Base-by-base conservation (phyloP, 176 grass and related monocot species). In the Oryza glaberrima region DNA sequence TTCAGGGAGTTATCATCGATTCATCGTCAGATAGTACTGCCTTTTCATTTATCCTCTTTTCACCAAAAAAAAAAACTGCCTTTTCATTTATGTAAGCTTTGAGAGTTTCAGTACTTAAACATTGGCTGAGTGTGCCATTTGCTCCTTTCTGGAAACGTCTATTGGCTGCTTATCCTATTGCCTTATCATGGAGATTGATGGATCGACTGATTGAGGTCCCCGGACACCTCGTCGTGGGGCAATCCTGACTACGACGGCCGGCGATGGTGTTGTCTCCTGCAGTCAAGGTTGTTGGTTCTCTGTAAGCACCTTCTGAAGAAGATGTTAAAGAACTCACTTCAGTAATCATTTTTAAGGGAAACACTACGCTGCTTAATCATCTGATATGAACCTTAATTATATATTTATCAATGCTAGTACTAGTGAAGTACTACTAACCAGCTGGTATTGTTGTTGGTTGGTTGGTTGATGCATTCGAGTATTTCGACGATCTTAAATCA, bases 171-270 rank as follows among this genome's bases (percentile, higher is more conserved):
- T 82, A 76, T 87, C 72, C 0, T 76, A 58, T 16, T 34, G 34
- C n/a, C 60, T 28, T 74, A 47, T 32, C 68, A 69, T 32, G 67
- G 66, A 10, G 25, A n/a, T 8, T 1, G 19, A 60, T 60, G 17
- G 19, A 60, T 22, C 56, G 1, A 9, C 2, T 13, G 46, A 35
- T 40, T 28, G 45, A 75, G 77, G 85, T 58, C 77, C 70, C 85
- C 70, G 16, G 54, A 77, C 88, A 86, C 78, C 77, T 77, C 54
- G 38, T 71, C 71, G 77, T 20, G 65, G 65, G 69, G 66, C 28
- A 49, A 38, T 9, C 67, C 11, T 67, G 67, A 72, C 12, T 1
- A 16, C 1, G 88, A 89, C 30, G 82, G 11, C 16, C 40, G 13
- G n/a, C 10, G 10, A 56, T 70, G 35, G 76, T 13, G 70, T 43